These are phyloP conservation scores for Globisporangium abappressorium DNA, from an alignment of 352 stramenopile genomes.

Conservation along the genomic window DNA sequence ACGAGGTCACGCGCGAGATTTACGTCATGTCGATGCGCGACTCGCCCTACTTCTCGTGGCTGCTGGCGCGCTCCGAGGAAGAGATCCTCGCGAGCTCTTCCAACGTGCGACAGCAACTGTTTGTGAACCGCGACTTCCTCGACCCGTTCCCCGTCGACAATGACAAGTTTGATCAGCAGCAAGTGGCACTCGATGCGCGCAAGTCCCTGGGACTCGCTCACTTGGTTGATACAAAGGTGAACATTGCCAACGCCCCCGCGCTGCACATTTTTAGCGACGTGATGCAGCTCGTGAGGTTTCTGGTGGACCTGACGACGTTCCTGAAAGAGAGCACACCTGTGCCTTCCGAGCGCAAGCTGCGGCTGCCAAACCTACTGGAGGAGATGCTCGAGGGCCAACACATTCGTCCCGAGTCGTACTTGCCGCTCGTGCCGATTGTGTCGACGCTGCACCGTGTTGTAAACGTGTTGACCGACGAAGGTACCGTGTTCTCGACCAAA, in stretches of 20 bases:
- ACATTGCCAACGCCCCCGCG: constrained; percentile 33
- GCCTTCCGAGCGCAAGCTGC: constrained; percentile 44
- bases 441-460: constrained; percentile 36
- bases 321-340: constrained; percentile 52
- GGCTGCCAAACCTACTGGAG: constrained; percentile 35
- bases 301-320: constrained; percentile 63
- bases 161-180: constrained; percentile 38
- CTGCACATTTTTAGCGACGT: constrained; percentile 60
- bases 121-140: constrained; percentile 31
- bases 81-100: constrained; percentile 33
- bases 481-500: constrained; percentile 73
- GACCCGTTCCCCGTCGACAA: constrained; percentile 42
- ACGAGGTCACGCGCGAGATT: constrained; percentile 32
- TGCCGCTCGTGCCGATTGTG: constrained; percentile 35
- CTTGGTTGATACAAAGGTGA: constrained; percentile 42
- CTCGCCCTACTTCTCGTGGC: constrained; percentile 53
- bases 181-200: constrained; percentile 37
- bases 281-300: constrained; percentile 53
- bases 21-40: constrained; percentile 36
- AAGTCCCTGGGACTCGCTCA: constrained; percentile 30
- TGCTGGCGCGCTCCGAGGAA: constrained; percentile 49
- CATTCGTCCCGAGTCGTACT: constrained; percentile 48
- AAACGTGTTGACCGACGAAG: constrained; percentile 54
- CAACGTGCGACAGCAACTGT: constrained; percentile 28
- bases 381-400: constrained; percentile 42